Conservation (phyloP, 768 basidiomycete species). For the Galerina sulciceps region DNA sequence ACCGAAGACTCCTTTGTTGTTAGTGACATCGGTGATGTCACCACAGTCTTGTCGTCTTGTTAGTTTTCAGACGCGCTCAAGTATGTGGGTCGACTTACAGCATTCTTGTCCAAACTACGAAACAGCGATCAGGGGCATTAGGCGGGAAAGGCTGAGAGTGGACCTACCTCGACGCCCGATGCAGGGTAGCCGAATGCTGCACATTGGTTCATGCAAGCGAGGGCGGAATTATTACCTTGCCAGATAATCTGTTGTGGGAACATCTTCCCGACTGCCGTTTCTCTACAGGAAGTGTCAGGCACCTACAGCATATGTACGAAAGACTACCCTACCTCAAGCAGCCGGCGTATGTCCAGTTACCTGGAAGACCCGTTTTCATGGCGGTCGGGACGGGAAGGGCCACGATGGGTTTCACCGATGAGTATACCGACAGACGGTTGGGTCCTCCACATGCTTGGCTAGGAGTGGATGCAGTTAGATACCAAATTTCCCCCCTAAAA, state of each 20-base stretch:
- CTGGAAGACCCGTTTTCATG: constrained; percentile 62
- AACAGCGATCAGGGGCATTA: constrained; percentile 2
- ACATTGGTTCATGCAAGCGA: constrained; percentile 70
- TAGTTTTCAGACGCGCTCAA: not conserved
- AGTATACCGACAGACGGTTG: constrained; percentile 73
- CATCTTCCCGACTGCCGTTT: constrained; percentile 45
- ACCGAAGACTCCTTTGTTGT: constrained; percentile 40
- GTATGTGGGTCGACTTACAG: constrained; percentile 50
- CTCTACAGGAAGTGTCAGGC: constrained; percentile 38
- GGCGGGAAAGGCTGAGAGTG: not conserved
- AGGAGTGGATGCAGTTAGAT: not conserved
- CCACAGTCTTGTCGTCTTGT: constrained; percentile 60
- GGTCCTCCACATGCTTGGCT: constrained; percentile 78
- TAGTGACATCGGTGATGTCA: constrained; percentile 59
- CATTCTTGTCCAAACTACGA: constrained; percentile 67
- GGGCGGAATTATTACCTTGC: constrained; percentile 64
- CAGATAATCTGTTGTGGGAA: constrained; percentile 67
- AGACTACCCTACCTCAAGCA: constrained; percentile 61
- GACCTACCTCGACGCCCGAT: constrained; percentile 60
- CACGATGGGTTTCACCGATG: constrained; percentile 51
- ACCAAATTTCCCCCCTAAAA: not conserved
- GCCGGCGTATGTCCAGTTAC: constrained; percentile 66
- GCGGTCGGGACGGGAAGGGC: constrained; percentile 61
- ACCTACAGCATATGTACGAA: not conserved
- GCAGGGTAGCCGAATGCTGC: constrained; percentile 73